Base-by-base conservation (phyloP, 78 protist genomes). In the Goniomonas avonlea region DNA sequence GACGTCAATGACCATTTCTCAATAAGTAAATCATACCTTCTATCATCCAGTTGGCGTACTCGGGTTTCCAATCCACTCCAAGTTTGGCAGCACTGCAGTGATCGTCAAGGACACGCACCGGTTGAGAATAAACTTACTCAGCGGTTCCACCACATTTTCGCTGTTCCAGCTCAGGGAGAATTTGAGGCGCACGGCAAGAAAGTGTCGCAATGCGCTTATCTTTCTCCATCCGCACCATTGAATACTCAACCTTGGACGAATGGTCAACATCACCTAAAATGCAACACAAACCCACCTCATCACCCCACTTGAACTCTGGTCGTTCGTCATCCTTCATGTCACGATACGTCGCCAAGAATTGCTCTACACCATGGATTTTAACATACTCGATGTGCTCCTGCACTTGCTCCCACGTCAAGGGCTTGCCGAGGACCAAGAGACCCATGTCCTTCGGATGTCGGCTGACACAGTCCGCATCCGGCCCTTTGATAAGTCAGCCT, bases 41-140 rank as follows among this genome's bases (percentile, higher is more conserved):
- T 18, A 94, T 71, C 95, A 92, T 92, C 75, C 78, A 90, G 23
- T 83, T 40, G 21, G 93, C 97, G 40, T 92, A 94, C 76, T 94
- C 97, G 29, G 97, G 97, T 66, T 87, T 79, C 95, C 95, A 94
- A 31, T 31, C 37, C n/a, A 31, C 66, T 11, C 31, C 41, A 29
- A 31, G n/a, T 3, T 23, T 35, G 40, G n/a, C 17, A 17, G 55
- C 55, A 13, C 13, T 48, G 13, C 13, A 13, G 27, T 48, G 27
- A 20, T 17, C 34, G 7, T 23, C 66, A 43, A 5, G 17, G 38
- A 2, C 71, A 9, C 23, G n/a, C n/a, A n/a, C n/a, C n/a, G n/a
- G n/a, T n/a, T n/a, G n/a, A n/a, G n/a, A n/a, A n/a, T n/a, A n/a
- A n/a, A n/a, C n/a, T n/a, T n/a, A n/a, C n/a, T n/a, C n/a, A n/a